Evolutionary conservation across 1,284 basidiomycete genomes (phyloP).

Genomic region (Boletus hoseneyae): DNA sequence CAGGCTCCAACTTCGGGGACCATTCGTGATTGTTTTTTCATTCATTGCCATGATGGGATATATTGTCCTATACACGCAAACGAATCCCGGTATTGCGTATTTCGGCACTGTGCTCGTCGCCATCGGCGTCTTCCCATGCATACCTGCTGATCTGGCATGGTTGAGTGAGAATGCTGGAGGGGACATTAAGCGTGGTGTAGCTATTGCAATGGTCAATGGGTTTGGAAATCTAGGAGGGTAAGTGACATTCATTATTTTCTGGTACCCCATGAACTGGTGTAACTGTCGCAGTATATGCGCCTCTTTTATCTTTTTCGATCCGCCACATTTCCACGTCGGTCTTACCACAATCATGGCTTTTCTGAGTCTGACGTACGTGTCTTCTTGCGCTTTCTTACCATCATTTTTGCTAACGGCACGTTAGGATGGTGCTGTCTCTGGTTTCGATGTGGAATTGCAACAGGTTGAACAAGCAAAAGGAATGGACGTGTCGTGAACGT

Average conservation of each 20-base stretch:
- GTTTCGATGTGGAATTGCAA: too few relatives aligned
- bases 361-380: background rate
- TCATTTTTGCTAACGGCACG: background rate
- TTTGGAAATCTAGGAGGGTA: slow-evolving; percentile 54
- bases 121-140: slow-evolving; percentile 49
- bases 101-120: slow-evolving; percentile 48
- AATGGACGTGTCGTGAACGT: slow-evolving; percentile 26
- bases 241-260: slow-evolving; percentile 1
- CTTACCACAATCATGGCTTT: slow-evolving; percentile 41
- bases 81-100: slow-evolving; percentile 39
- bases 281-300: slow-evolving; percentile 36
- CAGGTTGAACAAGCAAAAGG: too few relatives aligned
- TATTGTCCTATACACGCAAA: slow-evolving; percentile 39
- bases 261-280: background rate
- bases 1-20: slow-evolving; percentile 38
- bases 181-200: slow-evolving; percentile 48
- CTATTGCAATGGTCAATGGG: slow-evolving; percentile 53
- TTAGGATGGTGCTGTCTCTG: slow-evolving; percentile 21
- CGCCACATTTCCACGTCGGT: slow-evolving; percentile 46
- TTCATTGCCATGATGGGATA: slow-evolving; percentile 41
- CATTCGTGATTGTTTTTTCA: slow-evolving; percentile 36
- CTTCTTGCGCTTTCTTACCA: background rate
- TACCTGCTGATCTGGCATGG: slow-evolving; percentile 56
- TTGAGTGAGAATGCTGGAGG: slow-evolving; percentile 54
- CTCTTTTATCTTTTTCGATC: slow-evolving; percentile 41